Evolutionary conservation across 257 asterid genomes (phyloP), one percentile per base, ranked within the genome.

Genomic region (Nemophila menziesii): DNA sequence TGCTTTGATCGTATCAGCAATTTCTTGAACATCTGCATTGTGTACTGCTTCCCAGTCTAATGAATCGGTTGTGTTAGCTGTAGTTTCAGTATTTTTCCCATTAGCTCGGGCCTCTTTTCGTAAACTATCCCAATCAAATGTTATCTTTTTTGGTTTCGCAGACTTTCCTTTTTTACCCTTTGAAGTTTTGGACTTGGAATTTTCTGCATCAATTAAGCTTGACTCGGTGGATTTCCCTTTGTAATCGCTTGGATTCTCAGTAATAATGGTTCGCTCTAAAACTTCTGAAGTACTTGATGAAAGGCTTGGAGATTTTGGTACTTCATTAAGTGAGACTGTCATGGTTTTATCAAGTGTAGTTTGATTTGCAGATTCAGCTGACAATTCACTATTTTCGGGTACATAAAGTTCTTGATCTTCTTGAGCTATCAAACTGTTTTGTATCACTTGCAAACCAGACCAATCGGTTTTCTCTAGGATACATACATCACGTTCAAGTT

Each of bases 11-110:
- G 84, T 69, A 16, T 75, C 58, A 27, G 94, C 92, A 57, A 82
- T 57, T 58, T 78, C 94, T 20, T 61, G 50, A 44, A 78, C 84
- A 55, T 75, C 78, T 9, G 94, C 92, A 52, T 72, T 51, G 56
- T 84, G 68, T 33, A 82, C 66, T 46, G 92, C 75, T 44, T 75
- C 94, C 86, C 86, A 82, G 61, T 82, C 86, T 56, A 75, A 70
- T 22, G 94, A 72, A 41, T 82, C 92, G 75, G 64, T 59, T 39
- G 73, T 62, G 57, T 64, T 67, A 46, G 20, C 48, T 46, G 92
- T 64, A 60, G 51, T 66, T 42, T 56, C 81, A 55, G 71, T 74
- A 54, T 67, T 67, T 55, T 39, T 57, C 54, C 75, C 65, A 21
- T 47, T 53, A 39, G 52, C 29, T 15, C 17, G 51, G 39, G 72